Evolutionary conservation across 768 basidiomycete species (phyloP).

Genomic region (Thelephora aurantiotincta): DNA sequence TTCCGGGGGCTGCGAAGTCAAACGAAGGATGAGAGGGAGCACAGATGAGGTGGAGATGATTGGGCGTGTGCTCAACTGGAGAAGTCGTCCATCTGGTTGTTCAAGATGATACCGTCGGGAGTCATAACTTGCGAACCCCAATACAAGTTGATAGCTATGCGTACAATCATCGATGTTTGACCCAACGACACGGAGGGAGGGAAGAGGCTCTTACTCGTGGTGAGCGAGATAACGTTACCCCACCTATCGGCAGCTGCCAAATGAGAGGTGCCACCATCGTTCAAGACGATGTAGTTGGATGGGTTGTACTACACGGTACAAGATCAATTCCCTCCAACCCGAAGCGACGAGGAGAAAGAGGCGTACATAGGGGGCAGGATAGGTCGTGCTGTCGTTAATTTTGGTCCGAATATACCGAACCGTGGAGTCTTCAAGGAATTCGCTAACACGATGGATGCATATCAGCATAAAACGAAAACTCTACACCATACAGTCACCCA

Average conservation of each 20-base stretch:
- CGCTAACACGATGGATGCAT: background rate
- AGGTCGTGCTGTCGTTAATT: background rate
- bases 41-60: background rate
- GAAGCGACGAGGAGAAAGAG: background rate
- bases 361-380: background rate
- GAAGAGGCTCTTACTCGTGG: slow-evolving; percentile 10
- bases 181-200: background rate
- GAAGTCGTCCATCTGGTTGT: slow-evolving; percentile 19
- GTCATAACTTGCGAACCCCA: slow-evolving; percentile 19
- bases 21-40: background rate
- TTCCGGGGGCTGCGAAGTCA: slow-evolving; percentile 11
- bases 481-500: background rate
- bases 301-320: slow-evolving; percentile 19
- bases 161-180: background rate
- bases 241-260: slow-evolving; percentile 20
- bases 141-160: slow-evolving; percentile 9
- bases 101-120: slow-evolving; percentile 11
- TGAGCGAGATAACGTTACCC: slow-evolving; percentile 16
- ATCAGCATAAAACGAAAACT: background rate
- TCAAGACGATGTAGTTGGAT: slow-evolving; percentile 12
- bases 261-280: slow-evolving; percentile 23
- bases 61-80: slow-evolving; percentile 4
- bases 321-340: background rate
- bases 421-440: background rate
- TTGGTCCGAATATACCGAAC: background rate